Conservation (phyloP, 768 basidiomycete species). For the Zangia roseola region DNA sequence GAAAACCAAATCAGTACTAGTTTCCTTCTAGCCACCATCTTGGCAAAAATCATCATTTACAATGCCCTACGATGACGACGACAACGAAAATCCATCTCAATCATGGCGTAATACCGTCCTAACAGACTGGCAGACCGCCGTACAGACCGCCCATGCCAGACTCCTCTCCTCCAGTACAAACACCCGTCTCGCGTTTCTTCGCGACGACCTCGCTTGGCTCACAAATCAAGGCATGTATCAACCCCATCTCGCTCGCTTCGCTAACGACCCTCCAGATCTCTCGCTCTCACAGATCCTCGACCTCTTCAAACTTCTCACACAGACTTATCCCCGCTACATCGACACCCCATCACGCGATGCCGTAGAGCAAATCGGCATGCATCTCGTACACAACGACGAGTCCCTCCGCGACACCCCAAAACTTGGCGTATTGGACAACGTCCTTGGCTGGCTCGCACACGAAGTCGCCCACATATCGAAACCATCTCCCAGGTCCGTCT, state of each 20-base stretch:
- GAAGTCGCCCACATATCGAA: constrained; percentile 63
- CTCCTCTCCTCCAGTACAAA: constrained; percentile 56
- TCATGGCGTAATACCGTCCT: constrained; percentile 55
- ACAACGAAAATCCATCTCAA: constrained; percentile 25
- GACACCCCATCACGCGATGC: constrained; percentile 71
- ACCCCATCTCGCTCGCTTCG: not conserved
- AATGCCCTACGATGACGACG: constrained; percentile 20
- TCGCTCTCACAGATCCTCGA: constrained; percentile 60
- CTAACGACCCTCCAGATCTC: constrained; percentile 46
- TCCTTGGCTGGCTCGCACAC: constrained; percentile 72
- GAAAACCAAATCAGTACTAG: not conserved
- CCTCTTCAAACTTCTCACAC: constrained; percentile 67
- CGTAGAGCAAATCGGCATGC: constrained; percentile 64
- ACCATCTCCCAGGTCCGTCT: constrained; percentile 54
- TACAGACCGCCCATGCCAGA: constrained; percentile 50
- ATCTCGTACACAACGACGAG: constrained; percentile 64
- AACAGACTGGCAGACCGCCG: constrained; percentile 53
- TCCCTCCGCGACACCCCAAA: constrained; percentile 40
- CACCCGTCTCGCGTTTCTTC: constrained; percentile 54
- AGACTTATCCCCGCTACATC: constrained; percentile 77
- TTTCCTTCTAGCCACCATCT: not conserved
- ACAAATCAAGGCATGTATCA: constrained; percentile 52
- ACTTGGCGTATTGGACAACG: constrained; percentile 63
- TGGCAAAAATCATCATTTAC: not conserved
- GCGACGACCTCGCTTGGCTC: constrained; percentile 58